Base-by-base conservation (phyloP, 2,329 filamentous ascomycete genomes). In the Ophiostoma populinum region DNA sequence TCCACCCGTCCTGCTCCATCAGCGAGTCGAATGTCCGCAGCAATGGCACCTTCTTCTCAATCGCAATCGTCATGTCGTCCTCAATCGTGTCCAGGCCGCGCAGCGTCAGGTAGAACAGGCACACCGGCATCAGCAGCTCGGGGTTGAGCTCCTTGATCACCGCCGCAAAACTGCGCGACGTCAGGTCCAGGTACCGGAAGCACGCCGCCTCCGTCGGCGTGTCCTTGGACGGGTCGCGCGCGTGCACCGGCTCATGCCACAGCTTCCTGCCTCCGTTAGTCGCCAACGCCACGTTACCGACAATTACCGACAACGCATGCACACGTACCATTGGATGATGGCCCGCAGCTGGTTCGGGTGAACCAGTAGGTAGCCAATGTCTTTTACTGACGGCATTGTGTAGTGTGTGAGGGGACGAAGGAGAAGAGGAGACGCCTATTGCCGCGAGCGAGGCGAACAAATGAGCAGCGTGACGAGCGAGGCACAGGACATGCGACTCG, bases 71-170 rank as follows among this genome's bases (percentile, higher is more conserved):
- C 75, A 94, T 95, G 57, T 98, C 90, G 63, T 98, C 90, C 59
- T 98, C 90, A 41, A 98, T 81, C n/a, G 90, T 98, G 56, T 98
- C 90, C 34, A 98, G 70, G 31, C 82, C 90, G 41, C 90, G 81
- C 36, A 98, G 67, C 35, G 83, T 71, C 19, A 98, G 71, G 61
- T 98, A 98, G 67, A 98, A 98, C 8, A 95, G 64, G 37, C 77
- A 43, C 30, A 95, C 69, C 17, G 90, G 85, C 26, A 94, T 71
- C 24, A 95, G 71, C 21, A 98, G 74, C 58, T 98, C 87, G 1
- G 85, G 85, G 52, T 94, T 86, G 28, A 98, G 70, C 59, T 98
- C 90, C 58, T 92, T 75, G 44, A 98, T 98, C 52, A 98, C 90
- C 31, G 83, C 68, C 35, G 78, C 67, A 56, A 98, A 98, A 55